Percentiles rank a stretch among this genome's conserved stretches.
Evolutionary conservation across 2,329 filamentous ascomycete genomes (phyloP).

Genomic region (Sclerotinia nivalis): DNA sequence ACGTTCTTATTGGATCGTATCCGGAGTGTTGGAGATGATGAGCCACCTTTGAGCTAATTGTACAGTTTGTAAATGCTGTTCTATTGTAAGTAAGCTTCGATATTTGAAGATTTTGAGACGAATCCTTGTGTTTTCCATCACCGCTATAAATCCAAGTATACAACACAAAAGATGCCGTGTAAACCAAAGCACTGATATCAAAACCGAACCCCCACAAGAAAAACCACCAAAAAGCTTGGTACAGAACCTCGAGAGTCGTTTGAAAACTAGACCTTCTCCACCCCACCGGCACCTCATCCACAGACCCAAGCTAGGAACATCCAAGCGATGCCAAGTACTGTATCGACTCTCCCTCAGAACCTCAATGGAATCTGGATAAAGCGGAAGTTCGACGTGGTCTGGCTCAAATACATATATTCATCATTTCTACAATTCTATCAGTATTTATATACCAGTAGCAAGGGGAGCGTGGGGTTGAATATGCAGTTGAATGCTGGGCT

Average conservation of each 20-base stretch:
- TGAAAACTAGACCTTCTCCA: neutral
- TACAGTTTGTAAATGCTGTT: neutral
- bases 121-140: neutral
- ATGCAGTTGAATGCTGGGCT: neutral
- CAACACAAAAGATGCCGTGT: neutral
- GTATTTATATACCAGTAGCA: conserved; percentile 1
- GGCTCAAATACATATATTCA: conserved; percentile 12
- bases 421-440: neutral
- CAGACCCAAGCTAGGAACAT: neutral
- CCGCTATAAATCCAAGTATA: neutral
- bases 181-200: neutral
- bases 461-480: neutral
- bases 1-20: neutral
- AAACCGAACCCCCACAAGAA: neutral
- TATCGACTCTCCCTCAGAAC: neutral
- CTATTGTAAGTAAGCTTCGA: neutral
- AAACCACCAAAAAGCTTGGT: neutral
- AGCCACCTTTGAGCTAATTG: neutral
- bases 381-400: neutral
- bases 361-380: neutral
- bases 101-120: neutral
- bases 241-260: neutral
- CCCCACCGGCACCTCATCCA: neutral
- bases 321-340: conserved; percentile 1
- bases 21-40: neutral